A percentile compares a stretch with the other conserved stretches of the same genome.
phyloP scores from a whole-genome alignment of 1,284 basidiomycete species.

The Athelia sp. region DNA sequence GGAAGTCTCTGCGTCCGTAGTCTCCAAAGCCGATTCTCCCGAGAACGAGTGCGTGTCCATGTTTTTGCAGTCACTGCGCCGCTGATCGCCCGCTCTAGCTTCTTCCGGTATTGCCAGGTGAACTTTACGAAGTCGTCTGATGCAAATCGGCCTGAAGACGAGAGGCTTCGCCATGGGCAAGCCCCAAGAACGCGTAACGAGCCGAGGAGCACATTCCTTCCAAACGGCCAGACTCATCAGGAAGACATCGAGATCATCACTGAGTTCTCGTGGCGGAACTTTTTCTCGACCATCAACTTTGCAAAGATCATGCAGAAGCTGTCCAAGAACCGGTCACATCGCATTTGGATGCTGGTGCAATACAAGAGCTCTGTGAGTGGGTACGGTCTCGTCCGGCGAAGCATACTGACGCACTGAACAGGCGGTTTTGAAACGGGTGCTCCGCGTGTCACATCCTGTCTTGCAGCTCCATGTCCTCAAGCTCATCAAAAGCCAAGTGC shows the following conservation, averaged over 20 bases:
- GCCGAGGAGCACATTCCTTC: conserved; percentile 47
- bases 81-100: conserved; percentile 43
- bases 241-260: conserved; percentile 89
- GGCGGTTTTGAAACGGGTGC: conserved; percentile 93
- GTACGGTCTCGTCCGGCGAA: not conserved
- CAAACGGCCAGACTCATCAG: conserved; percentile 68
- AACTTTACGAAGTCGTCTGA: conserved; percentile 66
- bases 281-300: conserved; percentile 98
- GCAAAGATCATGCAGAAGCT: conserved; percentile 98
- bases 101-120: conserved; percentile 90
- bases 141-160: conserved; percentile 47
- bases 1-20: conserved; percentile 80
- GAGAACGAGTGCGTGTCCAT: conserved; percentile 69
- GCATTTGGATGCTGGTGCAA: conserved; percentile 94
- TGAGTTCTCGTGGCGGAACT: conserved; percentile 97
- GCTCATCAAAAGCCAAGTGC: conserved; percentile 98
- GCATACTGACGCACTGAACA: conserved; percentile 25
- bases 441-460: conserved; percentile 92
- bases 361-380: conserved; percentile 91
- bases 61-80: not conserved
- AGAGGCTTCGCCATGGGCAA: conserved; percentile 51
- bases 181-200: conserved; percentile 51
- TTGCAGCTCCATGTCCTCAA: conserved; percentile 96
- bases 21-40: conserved; percentile 85
- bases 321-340: conserved; percentile 90